Percentiles rank a stretch among this genome's conserved stretches.
Conservation (phyloP, 352 stramenopile genomes). For the Phytophthora multivora region DNA sequence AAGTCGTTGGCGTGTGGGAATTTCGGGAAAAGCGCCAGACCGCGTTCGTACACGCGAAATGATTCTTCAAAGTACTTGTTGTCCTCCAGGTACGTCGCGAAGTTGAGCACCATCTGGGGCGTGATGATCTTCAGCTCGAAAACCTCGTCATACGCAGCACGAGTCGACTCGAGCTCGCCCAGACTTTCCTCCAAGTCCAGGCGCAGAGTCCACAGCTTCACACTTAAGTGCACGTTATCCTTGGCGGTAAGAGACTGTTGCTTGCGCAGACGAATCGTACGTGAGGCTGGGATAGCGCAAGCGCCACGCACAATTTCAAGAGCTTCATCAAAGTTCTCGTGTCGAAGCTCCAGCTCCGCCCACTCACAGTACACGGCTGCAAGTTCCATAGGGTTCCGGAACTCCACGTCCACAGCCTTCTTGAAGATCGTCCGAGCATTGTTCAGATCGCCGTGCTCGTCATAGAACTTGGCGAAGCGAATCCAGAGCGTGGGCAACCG, state of each 20-base stretch:
- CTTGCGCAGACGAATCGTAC: conserved; percentile 56
- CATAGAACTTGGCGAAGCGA: conserved; percentile 95
- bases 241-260: conserved; percentile 58
- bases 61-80: conserved; percentile 97
- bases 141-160: conserved; percentile 94
- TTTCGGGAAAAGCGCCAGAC: conserved; percentile 74
- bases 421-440: conserved; percentile 94
- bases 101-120: conserved; percentile 97
- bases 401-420: conserved; percentile 82
- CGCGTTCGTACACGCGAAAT: conserved; percentile 94
- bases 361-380: conserved; percentile 94
- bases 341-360: conserved; percentile 96
- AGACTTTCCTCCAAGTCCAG: conserved; percentile 98
- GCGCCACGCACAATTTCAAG: conserved; percentile 89
- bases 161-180: conserved; percentile 94
- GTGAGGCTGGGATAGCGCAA: conserved; percentile 61
- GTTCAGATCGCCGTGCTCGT: conserved; percentile 90
- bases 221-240: conserved; percentile 89
- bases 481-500: conserved; percentile 93
- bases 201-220: conserved; percentile 96
- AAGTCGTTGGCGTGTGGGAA: conserved; percentile 97
- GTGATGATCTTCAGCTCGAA: conserved; percentile 98
- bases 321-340: conserved; percentile 95
- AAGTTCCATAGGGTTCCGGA: conserved; percentile 91
- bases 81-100: conserved; percentile 95